Evolutionary conservation across 345 rosid genomes (phyloP), one percentile per base, ranked within the genome.

Genomic region (Eucalyptus fibrosa): DNA sequence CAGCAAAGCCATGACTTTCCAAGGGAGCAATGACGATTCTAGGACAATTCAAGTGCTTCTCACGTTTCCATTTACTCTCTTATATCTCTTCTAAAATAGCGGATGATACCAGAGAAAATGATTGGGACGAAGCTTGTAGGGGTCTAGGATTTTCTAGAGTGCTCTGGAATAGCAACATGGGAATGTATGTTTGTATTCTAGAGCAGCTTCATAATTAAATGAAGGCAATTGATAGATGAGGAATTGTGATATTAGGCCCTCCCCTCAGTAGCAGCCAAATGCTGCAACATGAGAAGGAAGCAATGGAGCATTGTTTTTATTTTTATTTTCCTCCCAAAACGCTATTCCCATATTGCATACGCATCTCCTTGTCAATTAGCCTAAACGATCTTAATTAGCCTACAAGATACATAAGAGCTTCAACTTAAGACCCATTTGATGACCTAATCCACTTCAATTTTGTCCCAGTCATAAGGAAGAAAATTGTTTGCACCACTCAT

Each of bases 61-160:
- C 77, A 65, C 4, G 10, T n/a, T 65, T 15, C 37, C 77, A n/a
- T 65, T n/a, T 4, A n/a, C 37, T 65, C 77, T 15, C 77, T 65
- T 65, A 32, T 16, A 0, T 65, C 0, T 65, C 37, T n/a, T 65
- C 19, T 15, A 8, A n/a, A n/a, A n/a, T 40, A 3, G 21, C 77
- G 10, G 5, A 15, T 0, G 19, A 7, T n/a, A 8, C 77, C 77
- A n/a, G n/a, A n/a, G 28, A 24, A 23, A 56, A 56, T 56, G 30
- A 56, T 56, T 9, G 62, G 3, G 6, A 56, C 28, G 6, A 56
- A 56, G 62, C 62, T 56, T 4, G 12, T 24, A 56, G 62, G 28
- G 28, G 28, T 56, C 62, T 56, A 9, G 62, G 62, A 23, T 56
- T 23, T 56, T 56, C 13, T 56, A 23, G 12, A 56, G 1, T 4